Evolutionary conservation across 495 filamentous ascomycete species (phyloP), one percentile per base, ranked within the genome.

Genomic region (Tuber calosporum): DNA sequence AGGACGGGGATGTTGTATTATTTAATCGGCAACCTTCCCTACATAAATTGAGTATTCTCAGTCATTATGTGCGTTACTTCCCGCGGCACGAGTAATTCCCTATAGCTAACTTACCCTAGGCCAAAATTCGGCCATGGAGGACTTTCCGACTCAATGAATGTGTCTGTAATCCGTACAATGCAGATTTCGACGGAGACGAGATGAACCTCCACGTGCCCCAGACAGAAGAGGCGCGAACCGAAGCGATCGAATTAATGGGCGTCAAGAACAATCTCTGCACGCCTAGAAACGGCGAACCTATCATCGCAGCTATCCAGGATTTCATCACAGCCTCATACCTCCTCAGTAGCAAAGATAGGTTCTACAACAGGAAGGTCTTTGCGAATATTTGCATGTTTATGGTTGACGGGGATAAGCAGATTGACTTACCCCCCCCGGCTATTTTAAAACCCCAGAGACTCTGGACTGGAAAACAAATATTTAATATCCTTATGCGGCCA

Each of bases 161-260:
- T 87, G 95, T 96, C 9, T 99, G 95, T 82, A 94, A 92, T 66
- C 95, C 95, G 13, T 99, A 99, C 87, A 99, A 99, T 83, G 95
- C 95, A 66, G 95, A 99, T 89, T 99, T 99, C 81, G 95, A 99
- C 79, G 95, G 95, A 77, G 95, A 99, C 76, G 95, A 99, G 83
- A 99, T 99, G 95, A 99, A 99, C 79, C 83, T 99, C 75, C 95
- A 99, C 83, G 93, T 99, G 7, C 95, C 95, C 22, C 95, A 99
- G 82, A 99, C 96, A 2, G 95, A 98, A 84, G 95, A 99, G 84
- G 95, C 95, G 19, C 88, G 96, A 69, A 90, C 94, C 11, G 95
- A 99, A 81, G 95, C 95, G 0, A 95, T 96, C 83, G 92, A 93
- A 80, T 83, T 99, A 62, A 99, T 99, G 96, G 96, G 96, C 68